Evolutionary conservation across 495 filamentous ascomycete species (phyloP), one percentile per base, ranked within the genome.

Genomic region (Hypoxylon fuscum): DNA sequence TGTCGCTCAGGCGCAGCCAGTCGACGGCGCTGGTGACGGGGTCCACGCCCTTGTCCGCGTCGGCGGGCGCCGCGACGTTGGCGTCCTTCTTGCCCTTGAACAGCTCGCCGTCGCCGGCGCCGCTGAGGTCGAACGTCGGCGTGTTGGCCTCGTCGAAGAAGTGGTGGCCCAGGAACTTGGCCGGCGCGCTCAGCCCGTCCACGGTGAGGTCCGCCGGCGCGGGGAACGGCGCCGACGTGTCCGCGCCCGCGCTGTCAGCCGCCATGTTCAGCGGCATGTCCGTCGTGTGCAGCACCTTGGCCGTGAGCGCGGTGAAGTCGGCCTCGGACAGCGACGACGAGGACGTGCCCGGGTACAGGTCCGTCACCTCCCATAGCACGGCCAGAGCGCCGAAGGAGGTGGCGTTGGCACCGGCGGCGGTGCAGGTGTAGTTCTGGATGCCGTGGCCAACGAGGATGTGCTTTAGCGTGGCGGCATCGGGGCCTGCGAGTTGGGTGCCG

Each of bases 381-480:
- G 90, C 90, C 14, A 86, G 74, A 21, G 89, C 89, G 20, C 90
- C 90, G 32, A 73, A 69, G 21, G 83, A 71, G 1, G 62, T 55
- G 14, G 68, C 54, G 1, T 59, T 44, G 18, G 70, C 64, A 42
- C 74, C 65, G n/a, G 63, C 51, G 11, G 64, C 50, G 7, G 66
- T 54, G 70, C 90, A 93, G 21, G 84, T 88, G 77, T 93, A 93
- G 78, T 93, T 93, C 66, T 93, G 90, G 59, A 88, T 86, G 49
- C 90, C 90, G 27, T 86, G 86, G 62, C 89, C 90, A 49, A 92
- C 55, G 49, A 81, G 84, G 62, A 92, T 80, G 69, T 84, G 82
- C 72, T 85, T 83, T 51, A 92, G 79, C 10, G 68, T 73, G 31
- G 72, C 72, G 9, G 73, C 27, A 9, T 74, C 70, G 3, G 87